Base-by-base conservation (phyloP, 768 basidiomycete genomes). In the Arthromyces matolae region DNA sequence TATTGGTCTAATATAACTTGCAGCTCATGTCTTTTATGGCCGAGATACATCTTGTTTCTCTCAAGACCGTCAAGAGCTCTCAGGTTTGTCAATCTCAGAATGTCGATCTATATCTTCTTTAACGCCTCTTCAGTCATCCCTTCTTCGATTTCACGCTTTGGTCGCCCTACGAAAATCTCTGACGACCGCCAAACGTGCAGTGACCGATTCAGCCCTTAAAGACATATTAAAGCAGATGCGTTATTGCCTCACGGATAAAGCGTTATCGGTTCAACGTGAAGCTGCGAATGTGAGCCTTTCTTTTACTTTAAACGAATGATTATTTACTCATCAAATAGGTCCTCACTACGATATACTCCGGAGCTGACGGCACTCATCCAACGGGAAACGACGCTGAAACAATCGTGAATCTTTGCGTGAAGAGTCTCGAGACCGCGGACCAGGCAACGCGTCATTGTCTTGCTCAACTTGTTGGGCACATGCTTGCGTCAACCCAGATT, bases 21-120 rank as follows among this genome's bases (percentile, higher is more conserved):
- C 53, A 98, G 91, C 83, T 93, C 62, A 95, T 97, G 93, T 96
- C 93, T 0, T 87, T 93, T 56, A 86, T 94, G 82, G 78, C 84
- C 23, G 95, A 98, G 61, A 87, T 94, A 27, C 70, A 80, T 16
- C 69, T 74, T 1, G 71, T 81, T 0, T 73, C 84, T 0, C 64
- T 89, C 34, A 91, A 83, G 62, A 79, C 84, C 0, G 76, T 79
- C 55, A 86, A 79, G 51, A 80, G 84, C 8, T 92, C 89, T 25
- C 77, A 70, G 56, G 93, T 89, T 51, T 52, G 89, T 69, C 34
- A 33, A 25, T 9, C 27, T 10, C 13, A 2, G n/a, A 24, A 9
- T 14, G 25, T 45, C 27, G 12, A 29, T 35, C 31, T 44, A 24
- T 32, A 28, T 32, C 14, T 38, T 16, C 37, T 10, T 23, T 56